Evolutionary conservation across 495 filamentous ascomycete genomes (phyloP).

Genomic region (Viridothelium virens): DNA sequence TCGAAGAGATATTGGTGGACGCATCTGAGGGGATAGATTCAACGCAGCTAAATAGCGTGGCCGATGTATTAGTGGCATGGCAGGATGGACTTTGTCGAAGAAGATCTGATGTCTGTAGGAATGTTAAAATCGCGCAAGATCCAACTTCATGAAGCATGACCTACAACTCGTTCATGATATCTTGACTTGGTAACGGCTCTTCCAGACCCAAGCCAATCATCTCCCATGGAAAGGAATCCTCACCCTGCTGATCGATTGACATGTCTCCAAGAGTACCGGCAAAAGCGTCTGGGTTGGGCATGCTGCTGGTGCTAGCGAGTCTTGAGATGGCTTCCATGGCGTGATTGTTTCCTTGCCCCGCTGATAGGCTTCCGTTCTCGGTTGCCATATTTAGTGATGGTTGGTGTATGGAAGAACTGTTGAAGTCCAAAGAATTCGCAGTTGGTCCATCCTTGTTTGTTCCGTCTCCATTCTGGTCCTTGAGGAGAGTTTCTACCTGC

Average conservation of each 20-base stretch:
- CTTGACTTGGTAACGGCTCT: constrained; percentile 79
- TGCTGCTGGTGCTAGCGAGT: background rate
- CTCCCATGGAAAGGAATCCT: constrained; percentile 55
- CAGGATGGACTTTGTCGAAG: constrained; percentile 84
- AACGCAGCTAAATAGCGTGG: constrained; percentile 76
- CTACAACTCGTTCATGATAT: constrained; percentile 86
- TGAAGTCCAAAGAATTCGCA: constrained; percentile 19
- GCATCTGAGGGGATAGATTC: constrained; percentile 73
- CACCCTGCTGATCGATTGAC: constrained; percentile 17
- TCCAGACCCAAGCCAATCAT: constrained; percentile 91
- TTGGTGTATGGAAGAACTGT: constrained; percentile 10
- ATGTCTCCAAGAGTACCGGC: background rate
- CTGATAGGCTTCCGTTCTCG: constrained; percentile 6
- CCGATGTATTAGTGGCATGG: constrained; percentile 79
- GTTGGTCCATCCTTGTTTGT: constrained; percentile 11
- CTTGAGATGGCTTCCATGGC: constrained; percentile 5
- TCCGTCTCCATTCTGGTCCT: constrained; percentile 49
- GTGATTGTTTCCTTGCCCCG: background rate
- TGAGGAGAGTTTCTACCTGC: constrained; percentile 89
- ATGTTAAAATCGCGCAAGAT: constrained; percentile 12
- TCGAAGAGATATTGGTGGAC: constrained; percentile 79
- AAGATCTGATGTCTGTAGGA: constrained; percentile 64
- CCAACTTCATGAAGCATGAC: constrained; percentile 25
- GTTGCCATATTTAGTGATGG: constrained; percentile 10
- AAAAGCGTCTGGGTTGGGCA: constrained; percentile 3